A percentile compares a stretch with the other conserved stretches of the same genome.
Conservation (phyloP, 2,329 filamentous ascomycete species). For the Amphichorda felina region DNA sequence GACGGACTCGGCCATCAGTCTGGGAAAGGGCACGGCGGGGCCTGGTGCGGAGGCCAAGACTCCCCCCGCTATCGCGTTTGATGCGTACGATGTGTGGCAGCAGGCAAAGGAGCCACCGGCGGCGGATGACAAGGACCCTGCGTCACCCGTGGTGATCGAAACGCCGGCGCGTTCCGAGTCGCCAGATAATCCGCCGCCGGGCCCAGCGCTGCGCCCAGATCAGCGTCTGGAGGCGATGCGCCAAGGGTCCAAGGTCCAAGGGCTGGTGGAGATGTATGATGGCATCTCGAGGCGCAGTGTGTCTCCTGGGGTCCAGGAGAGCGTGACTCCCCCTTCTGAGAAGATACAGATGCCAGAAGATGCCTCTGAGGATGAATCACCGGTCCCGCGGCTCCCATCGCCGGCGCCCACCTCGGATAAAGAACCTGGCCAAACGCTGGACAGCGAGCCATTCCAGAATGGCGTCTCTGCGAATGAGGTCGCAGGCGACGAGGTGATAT, state of each 20-base stretch:
- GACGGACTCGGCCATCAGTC: constrained; percentile 16
- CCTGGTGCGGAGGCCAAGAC: neutral
- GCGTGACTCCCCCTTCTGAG: neutral
- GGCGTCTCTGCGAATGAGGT: neutral
- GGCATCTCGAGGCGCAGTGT: constrained; percentile 20
- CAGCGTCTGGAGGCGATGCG: constrained; percentile 6
- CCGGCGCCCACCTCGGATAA: too few species aligned
- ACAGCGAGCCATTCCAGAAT: neutral
- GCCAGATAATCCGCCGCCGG: constrained; percentile 1
- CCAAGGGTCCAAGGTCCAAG: constrained; percentile 33
- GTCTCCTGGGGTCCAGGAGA: neutral
- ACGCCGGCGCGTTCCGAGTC: constrained; percentile 1
- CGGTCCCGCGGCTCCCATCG: neutral
- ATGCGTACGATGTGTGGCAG: neutral
- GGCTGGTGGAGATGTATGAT: constrained; percentile 38
- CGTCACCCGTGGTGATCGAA: neutral
- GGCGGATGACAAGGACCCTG: neutral
- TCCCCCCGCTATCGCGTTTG: neutral
- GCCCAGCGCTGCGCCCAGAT: neutral
- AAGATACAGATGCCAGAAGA: neutral
- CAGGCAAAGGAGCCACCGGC: neutral
- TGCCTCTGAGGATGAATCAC: neutral
- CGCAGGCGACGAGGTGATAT: neutral
- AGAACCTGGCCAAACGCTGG: neutral
- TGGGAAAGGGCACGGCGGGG: constrained; percentile 9